A percentile compares a stretch with the other conserved stretches of the same genome.
These are phyloP conservation scores for Cryphonectria nitschkei DNA, from an alignment of 2,329 filamentous ascomycete genomes.

Conservation along the genomic window DNA sequence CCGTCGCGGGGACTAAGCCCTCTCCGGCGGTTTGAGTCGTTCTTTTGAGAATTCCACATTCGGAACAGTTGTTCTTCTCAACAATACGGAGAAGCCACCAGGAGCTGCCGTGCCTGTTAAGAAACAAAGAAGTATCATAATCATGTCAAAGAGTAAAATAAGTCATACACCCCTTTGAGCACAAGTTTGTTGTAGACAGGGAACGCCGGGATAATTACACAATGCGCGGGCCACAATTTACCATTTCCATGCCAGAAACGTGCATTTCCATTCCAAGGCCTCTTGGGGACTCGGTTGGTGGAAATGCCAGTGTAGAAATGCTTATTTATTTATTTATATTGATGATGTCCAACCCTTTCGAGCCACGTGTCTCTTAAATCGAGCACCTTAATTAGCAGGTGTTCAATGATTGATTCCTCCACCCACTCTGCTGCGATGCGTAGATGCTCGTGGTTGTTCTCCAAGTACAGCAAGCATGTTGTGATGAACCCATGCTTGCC, in stretches of 20 bases:
- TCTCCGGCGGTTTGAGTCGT: not conserved
- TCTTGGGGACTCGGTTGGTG: not conserved
- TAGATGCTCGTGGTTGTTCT: not conserved
- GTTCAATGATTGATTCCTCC: not conserved
- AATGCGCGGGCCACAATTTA: not conserved
- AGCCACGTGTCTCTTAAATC: not conserved
- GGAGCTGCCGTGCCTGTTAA: not conserved
- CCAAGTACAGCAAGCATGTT: not conserved
- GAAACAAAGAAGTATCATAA: not conserved
- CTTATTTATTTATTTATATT: constrained; percentile 16
- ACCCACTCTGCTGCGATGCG: not conserved
- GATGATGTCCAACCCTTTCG: not conserved
- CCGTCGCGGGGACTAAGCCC: not conserved
- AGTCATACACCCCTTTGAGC: not conserved
- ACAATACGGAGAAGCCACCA: not conserved
- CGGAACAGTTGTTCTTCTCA: not conserved
- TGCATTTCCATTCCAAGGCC: not conserved
- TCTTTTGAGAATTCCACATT: not conserved
- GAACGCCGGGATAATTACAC: not conserved
- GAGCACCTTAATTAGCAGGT: not conserved
- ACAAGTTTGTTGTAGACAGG: not conserved
- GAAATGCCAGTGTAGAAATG: constrained; percentile 7
- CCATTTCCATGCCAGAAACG: not conserved
- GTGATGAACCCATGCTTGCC: not conserved
- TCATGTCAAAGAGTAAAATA: not conserved